Conservation (phyloP, 257 asterid species). For the Solanum piurae region DNA sequence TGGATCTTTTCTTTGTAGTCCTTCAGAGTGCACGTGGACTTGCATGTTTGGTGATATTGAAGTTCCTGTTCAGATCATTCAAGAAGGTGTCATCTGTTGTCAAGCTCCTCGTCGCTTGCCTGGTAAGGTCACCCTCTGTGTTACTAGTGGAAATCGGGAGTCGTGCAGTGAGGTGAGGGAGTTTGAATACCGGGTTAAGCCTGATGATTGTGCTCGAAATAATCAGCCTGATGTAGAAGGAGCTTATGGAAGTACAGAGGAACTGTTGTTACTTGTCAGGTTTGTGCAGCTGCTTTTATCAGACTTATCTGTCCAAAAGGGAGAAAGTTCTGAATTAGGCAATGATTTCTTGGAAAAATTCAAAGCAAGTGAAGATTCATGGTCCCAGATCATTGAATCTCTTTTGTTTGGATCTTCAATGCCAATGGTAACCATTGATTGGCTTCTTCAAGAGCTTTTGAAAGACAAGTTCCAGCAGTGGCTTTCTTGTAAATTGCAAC, state of each 20-base stretch:
- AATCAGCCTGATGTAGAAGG: constrained; percentile 29
- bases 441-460: constrained; percentile 15
- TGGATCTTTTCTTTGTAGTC: constrained; percentile 75
- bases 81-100: constrained; percentile 78
- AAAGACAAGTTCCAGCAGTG: constrained; percentile 14
- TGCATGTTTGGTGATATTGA: constrained; percentile 92
- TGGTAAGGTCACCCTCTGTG: constrained; percentile 67
- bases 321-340: background rate
- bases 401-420: constrained; percentile 3
- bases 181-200: constrained; percentile 60
- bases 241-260: constrained; percentile 41
- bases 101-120: constrained; percentile 63
- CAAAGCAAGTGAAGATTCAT: constrained; percentile 10
- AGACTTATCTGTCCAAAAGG: background rate
- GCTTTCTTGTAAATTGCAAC: constrained; percentile 27
- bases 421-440: constrained; percentile 9
- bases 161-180: constrained; percentile 87
- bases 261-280: constrained; percentile 23
- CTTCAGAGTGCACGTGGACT: constrained; percentile 60
- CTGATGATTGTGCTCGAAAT: constrained; percentile 23
- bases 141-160: constrained; percentile 71
- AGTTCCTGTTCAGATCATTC: constrained; percentile 77
- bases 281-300: constrained; percentile 10
- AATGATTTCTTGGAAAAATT: background rate
- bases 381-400: constrained; percentile 7